Conservation (phyloP, 805 yeast species). For the Teunomyces gatunensis region DNA sequence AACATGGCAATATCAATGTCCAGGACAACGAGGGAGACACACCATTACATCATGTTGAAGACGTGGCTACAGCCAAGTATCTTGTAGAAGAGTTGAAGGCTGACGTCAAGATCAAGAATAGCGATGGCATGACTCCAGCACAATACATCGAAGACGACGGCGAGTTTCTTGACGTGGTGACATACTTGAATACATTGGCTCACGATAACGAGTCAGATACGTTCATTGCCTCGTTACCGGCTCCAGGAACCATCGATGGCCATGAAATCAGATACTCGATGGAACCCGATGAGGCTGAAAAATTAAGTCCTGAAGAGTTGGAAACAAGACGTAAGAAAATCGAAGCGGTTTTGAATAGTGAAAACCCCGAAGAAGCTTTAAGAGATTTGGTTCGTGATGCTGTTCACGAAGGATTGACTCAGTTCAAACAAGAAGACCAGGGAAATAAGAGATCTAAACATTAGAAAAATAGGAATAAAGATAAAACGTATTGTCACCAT, state of each 20-base stretch:
- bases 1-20: slow-evolving; percentile 79
- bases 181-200: slow-evolving; percentile 51
- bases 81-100: slow-evolving; percentile 70
- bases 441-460: slow-evolving; percentile 14
- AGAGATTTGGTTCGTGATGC: slow-evolving; percentile 65
- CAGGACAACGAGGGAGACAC: slow-evolving; percentile 91
- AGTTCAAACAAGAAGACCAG: slow-evolving; percentile 24
- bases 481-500: too few species aligned
- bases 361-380: slow-evolving; percentile 76
- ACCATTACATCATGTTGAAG: slow-evolving; percentile 89
- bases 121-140: slow-evolving; percentile 72
- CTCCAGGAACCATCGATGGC: slow-evolving; percentile 39
- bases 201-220: slow-evolving; percentile 21
- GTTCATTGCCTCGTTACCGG: slow-evolving; percentile 29
- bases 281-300: slow-evolving; percentile 43
- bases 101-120: slow-evolving; percentile 59
- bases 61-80: slow-evolving; percentile 56
- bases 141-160: slow-evolving; percentile 79
- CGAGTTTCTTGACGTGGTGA: slow-evolving; percentile 76
- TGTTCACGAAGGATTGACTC: slow-evolving; percentile 54
- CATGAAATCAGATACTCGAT: slow-evolving; percentile 58
- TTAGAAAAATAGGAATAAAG: background rate
- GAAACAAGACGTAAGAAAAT: slow-evolving; percentile 60
- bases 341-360: slow-evolving; percentile 72
- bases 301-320: slow-evolving; percentile 41